These are phyloP conservation scores for Alternaria incomplexa DNA, from an alignment of 2,329 filamentous ascomycete genomes.

Conservation along the genomic window DNA sequence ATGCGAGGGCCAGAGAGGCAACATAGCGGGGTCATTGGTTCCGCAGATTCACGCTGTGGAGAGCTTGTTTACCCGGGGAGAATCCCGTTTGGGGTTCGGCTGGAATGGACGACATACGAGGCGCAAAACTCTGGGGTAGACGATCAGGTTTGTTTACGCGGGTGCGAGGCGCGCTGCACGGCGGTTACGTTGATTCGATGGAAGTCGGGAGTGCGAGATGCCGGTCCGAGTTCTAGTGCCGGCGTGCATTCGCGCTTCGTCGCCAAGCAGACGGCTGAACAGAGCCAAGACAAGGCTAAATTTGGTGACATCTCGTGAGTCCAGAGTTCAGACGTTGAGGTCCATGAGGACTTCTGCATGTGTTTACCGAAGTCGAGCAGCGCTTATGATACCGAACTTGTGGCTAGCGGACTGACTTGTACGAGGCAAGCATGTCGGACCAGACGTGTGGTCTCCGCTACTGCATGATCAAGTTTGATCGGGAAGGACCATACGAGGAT, in stretches of 20 bases:
- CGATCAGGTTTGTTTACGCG: conserved; percentile 1
- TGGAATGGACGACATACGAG: neutral
- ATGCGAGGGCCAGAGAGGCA: conserved; percentile 12
- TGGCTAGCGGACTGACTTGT: neutral
- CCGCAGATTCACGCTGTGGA: neutral
- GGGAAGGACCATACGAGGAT: neutral
- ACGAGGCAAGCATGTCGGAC: neutral
- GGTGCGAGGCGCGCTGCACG: neutral
- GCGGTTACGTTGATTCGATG: neutral
- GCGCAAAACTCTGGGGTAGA: conserved; percentile 13
- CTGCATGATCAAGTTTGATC: neutral
- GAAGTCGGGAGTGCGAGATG: conserved; percentile 8
- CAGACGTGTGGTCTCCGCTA: neutral
- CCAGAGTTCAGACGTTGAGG: neutral
- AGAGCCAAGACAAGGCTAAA: neutral
- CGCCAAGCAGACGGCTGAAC: neutral
- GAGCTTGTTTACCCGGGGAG: conserved; percentile 15
- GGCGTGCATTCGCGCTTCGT: neutral
- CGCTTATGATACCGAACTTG: neutral
- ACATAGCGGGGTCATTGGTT: conserved; percentile 15
- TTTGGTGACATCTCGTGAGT: neutral
- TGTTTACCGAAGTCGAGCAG: neutral
- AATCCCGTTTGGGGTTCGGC: conserved; percentile 11
- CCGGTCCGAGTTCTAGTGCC: neutral
- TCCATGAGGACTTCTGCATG: neutral